These are phyloP conservation scores for Priceomyces melissophilus DNA, from an alignment of 805 yeast genomes.

Conservation along the genomic window DNA sequence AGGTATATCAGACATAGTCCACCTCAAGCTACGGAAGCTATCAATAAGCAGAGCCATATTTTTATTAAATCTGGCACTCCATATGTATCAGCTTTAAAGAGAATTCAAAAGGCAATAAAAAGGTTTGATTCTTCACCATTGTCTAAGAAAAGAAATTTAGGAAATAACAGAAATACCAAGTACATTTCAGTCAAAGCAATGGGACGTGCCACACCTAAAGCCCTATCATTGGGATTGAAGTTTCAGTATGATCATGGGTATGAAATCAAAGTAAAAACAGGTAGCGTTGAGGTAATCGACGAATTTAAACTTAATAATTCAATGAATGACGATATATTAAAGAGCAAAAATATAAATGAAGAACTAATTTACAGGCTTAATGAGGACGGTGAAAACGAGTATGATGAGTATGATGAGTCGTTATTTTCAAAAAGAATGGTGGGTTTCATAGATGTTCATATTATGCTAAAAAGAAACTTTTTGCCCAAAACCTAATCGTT, in stretches of 20 bases:
- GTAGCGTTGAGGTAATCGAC: constrained; percentile 66
- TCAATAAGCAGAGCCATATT: constrained; percentile 46
- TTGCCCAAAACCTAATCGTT: neutral
- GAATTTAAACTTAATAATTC: constrained; percentile 40
- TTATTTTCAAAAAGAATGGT: constrained; percentile 42
- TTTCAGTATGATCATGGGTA: constrained; percentile 50
- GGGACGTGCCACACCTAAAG: constrained; percentile 65
- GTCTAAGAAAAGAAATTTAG: constrained; percentile 23
- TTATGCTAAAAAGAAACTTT: constrained; percentile 29
- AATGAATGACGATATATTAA: neutral
- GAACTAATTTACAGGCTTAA: neutral
- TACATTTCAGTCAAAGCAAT: constrained; percentile 64
- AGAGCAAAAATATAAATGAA: constrained; percentile 4
- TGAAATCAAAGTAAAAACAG: constrained; percentile 60
- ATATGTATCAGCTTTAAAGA: constrained; percentile 66
- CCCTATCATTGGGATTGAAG: constrained; percentile 58
- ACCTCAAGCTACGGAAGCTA: constrained; percentile 37
- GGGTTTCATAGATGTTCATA: constrained; percentile 44
- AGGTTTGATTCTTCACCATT: constrained; percentile 31
- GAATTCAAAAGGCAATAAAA: constrained; percentile 51
- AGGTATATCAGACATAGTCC: constrained; percentile 54
- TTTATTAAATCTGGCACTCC: constrained; percentile 68
- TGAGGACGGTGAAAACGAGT: constrained; percentile 11
- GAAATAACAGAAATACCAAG: constrained; percentile 36
- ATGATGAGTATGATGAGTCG: constrained; percentile 31